Percentiles rank a stretch among this genome's conserved stretches.
These are phyloP conservation scores for Paraphaeosphaeria minitans DNA, from an alignment of 2,329 filamentous ascomycete genomes.

Conservation along the genomic window DNA sequence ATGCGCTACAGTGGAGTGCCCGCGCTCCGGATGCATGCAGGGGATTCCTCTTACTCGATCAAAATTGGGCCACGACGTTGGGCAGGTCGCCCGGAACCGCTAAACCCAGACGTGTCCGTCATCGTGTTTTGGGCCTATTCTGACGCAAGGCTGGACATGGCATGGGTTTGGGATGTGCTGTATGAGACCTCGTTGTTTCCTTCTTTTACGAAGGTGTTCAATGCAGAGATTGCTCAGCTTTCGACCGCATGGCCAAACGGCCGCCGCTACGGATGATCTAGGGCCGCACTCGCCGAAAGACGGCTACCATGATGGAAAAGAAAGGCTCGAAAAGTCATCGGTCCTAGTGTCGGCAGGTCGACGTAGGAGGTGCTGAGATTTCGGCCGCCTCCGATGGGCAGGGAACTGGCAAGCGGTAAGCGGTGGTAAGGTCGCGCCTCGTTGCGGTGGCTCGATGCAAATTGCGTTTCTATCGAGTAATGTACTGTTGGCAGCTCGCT, in stretches of 20 bases:
- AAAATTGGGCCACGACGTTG: constrained; percentile 22
- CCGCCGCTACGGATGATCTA: neutral
- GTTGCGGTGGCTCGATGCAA: constrained; percentile 42
- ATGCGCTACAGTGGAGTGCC: constrained; percentile 21
- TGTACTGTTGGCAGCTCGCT: constrained; percentile 31
- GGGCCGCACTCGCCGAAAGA: neutral
- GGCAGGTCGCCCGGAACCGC: neutral
- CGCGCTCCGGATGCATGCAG: constrained; percentile 19
- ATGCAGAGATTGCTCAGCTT: neutral
- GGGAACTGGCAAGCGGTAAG: constrained; percentile 15
- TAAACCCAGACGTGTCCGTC: neutral
- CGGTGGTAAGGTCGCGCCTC: constrained; percentile 18
- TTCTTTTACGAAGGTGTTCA: neutral
- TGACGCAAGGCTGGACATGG: neutral
- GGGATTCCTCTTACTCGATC: constrained; percentile 46
- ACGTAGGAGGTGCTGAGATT: constrained; percentile 9
- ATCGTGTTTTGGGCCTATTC: neutral
- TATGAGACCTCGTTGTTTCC: neutral
- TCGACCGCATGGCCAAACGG: neutral
- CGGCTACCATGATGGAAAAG: neutral
- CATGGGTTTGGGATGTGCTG: neutral
- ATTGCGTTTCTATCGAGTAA: constrained; percentile 40
- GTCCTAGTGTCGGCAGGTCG: neutral
- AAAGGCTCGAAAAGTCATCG: neutral
- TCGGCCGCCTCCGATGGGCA: constrained; percentile 34